phyloP scores from a whole-genome alignment of 2,329 filamentous ascomycete species.

The Hypoxylon sp. region DNA sequence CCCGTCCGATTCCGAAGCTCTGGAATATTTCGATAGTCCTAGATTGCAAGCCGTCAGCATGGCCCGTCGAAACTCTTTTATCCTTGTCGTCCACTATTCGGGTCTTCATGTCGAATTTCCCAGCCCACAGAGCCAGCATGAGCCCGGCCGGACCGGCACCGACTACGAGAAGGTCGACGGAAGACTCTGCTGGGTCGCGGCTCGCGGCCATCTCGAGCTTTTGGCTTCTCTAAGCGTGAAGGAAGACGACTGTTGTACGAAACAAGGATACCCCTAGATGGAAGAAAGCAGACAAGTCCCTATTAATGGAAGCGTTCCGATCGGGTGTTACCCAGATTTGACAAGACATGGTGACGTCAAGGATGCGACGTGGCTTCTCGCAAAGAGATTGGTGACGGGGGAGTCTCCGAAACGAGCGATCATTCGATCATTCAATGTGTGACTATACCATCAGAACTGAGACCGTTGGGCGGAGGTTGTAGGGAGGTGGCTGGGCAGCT shows the following conservation, averaged over 20 bases:
- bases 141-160: not conserved
- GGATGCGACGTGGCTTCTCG: not conserved
- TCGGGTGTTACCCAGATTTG: not conserved
- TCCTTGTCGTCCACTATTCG: not conserved
- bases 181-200: not conserved
- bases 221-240: not conserved
- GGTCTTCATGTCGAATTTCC: not conserved
- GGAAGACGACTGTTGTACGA: not conserved
- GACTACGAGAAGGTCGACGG: slow-evolving; percentile 1
- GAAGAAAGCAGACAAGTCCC: not conserved
- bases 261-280: not conserved
- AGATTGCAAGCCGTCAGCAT: not conserved
- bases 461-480: not conserved
- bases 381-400: not conserved
- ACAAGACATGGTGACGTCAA: not conserved
- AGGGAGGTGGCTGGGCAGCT: not conserved
- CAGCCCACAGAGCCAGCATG: not conserved
- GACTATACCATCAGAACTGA: not conserved
- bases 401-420: not conserved
- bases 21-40: not conserved
- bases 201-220: not conserved
- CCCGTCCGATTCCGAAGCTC: not conserved
- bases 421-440: not conserved
- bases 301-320: not conserved
- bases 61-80: not conserved